A percentile compares a stretch with the other conserved stretches of the same genome.
These are phyloP conservation scores for Zelonia costaricensis DNA, from an alignment of 208 protist genomes.

Conservation along the genomic window DNA sequence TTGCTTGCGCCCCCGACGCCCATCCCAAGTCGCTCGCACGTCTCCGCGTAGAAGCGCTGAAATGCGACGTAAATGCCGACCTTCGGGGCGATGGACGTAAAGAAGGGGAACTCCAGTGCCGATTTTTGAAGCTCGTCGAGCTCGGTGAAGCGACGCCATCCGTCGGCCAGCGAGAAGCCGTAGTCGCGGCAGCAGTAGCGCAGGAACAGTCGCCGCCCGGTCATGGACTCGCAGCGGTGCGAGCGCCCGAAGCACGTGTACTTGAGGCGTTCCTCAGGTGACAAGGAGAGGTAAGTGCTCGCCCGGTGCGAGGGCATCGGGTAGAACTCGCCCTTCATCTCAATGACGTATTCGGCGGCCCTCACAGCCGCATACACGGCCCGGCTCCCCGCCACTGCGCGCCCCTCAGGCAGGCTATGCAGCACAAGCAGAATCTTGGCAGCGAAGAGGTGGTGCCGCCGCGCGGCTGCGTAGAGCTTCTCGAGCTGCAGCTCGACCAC, in stretches of 20 bases:
- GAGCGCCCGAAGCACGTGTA: constrained; percentile 61
- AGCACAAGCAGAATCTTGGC: constrained; percentile 56
- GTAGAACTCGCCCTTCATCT: constrained; percentile 34
- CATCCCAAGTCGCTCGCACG: constrained; percentile 63
- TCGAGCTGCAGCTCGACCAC: constrained; percentile 17
- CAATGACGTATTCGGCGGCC: constrained; percentile 37
- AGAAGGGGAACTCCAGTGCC: constrained; percentile 85
- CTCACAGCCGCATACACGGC: constrained; percentile 32
- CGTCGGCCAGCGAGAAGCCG: constrained; percentile 50
- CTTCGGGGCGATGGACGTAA: constrained; percentile 47
- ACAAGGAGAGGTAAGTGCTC: constrained; percentile 33
- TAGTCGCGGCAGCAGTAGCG: constrained; percentile 78
- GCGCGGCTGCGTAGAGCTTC: constrained; percentile 31
- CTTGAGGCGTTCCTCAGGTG: constrained; percentile 37
- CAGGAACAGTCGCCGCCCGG: constrained; percentile 55
- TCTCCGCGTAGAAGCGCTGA: constrained; percentile 58
- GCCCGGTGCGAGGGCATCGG: constrained; percentile 6
- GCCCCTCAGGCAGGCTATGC: constrained; percentile 55
- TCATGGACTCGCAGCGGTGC: constrained; percentile 28
- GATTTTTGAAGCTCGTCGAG: constrained; percentile 75
- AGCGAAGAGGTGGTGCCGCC: constrained; percentile 42
- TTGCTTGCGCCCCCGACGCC: constrained; percentile 15
- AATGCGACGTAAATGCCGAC: constrained; percentile 34
- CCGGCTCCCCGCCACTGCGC: constrained; percentile 40
- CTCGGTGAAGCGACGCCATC: constrained; percentile 29